Evolutionary conservation across 768 basidiomycete species (phyloP).

Genomic region (Amanita thiersii): DNA sequence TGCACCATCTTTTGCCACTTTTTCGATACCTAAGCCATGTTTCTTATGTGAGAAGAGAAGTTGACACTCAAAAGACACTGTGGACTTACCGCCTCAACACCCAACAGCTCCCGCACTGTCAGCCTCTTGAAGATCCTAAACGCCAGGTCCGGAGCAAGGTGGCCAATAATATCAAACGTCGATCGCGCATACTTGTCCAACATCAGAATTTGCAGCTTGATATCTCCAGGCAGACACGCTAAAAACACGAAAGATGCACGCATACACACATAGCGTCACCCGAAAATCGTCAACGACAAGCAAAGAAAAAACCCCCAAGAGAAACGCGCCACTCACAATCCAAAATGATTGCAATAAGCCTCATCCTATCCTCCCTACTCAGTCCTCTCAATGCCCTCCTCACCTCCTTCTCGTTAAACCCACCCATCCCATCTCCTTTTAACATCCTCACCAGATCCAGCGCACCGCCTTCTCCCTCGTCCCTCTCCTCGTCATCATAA

Average conservation of each 20-base stretch:
- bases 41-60: constrained; percentile 20
- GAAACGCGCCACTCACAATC: constrained; percentile 43
- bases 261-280: constrained; percentile 5
- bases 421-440: constrained; percentile 48
- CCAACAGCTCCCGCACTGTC: constrained; percentile 53
- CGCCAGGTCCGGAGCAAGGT: constrained; percentile 57
- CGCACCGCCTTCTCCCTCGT: constrained; percentile 28
- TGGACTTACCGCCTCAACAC: constrained; percentile 41
- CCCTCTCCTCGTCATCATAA: constrained; percentile 37
- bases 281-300: constrained; percentile 4
- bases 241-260: constrained; percentile 8
- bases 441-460: constrained; percentile 32
- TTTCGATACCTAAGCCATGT: constrained; percentile 38
- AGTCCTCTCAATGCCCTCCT: constrained; percentile 54
- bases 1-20: constrained; percentile 40
- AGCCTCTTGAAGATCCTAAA: constrained; percentile 51
- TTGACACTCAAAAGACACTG: constrained; percentile 24
- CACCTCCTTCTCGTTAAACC: constrained; percentile 65
- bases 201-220: constrained; percentile 73
- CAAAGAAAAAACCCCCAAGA: background rate
- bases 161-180: constrained; percentile 76
- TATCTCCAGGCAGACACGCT: constrained; percentile 82
- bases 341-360: constrained; percentile 61
- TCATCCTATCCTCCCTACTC: constrained; percentile 61
- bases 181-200: constrained; percentile 79